phyloP scores from a whole-genome alignment of 495 filamentous ascomycete genomes.

The Friedmanniomyces endolithicus region DNA sequence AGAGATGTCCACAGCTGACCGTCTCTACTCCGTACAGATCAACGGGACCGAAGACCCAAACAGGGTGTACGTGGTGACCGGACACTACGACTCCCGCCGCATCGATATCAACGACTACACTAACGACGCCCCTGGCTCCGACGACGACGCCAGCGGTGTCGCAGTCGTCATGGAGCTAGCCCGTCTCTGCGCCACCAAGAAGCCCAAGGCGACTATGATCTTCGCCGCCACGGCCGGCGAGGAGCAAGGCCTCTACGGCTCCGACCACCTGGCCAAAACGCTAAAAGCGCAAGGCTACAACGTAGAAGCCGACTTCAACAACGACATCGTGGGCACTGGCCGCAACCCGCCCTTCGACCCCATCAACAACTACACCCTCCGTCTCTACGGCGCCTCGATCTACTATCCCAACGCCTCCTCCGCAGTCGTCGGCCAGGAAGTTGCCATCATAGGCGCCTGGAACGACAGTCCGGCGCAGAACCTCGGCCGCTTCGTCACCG shows the following conservation, averaged over 20 bases:
- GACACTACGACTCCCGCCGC: slow-evolving; percentile 41
- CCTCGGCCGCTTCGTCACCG: slow-evolving; percentile 40
- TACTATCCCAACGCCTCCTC: slow-evolving; percentile 31
- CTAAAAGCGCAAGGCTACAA: slow-evolving; percentile 34
- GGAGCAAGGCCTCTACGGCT: slow-evolving; percentile 41
- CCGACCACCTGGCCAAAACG: slow-evolving; percentile 35
- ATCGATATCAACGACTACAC: slow-evolving; percentile 38
- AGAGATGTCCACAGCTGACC: not conserved
- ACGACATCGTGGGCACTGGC: slow-evolving; percentile 42
- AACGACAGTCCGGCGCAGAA: slow-evolving; percentile 43
- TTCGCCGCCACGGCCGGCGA: slow-evolving; percentile 42
- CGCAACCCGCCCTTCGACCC: slow-evolving; percentile 33
- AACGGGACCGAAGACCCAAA: slow-evolving; percentile 36
- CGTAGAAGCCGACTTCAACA: slow-evolving; percentile 41
- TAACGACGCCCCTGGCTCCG: slow-evolving; percentile 41
- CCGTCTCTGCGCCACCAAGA: slow-evolving; percentile 32
- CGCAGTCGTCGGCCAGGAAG: slow-evolving; percentile 21
- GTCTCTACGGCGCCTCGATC: slow-evolving; percentile 38
- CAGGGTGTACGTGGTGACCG: slow-evolving; percentile 39
- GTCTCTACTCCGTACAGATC: slow-evolving; percentile 22
- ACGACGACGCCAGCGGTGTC: slow-evolving; percentile 38
- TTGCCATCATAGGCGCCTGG: slow-evolving; percentile 38
- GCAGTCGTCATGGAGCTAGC: slow-evolving; percentile 39
- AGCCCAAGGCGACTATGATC: slow-evolving; percentile 39
- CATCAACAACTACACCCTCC: slow-evolving; percentile 32